These are phyloP conservation scores for Botryobasidium botryosum DNA, from an alignment of 768 basidiomycete genomes.

Conservation along the genomic window DNA sequence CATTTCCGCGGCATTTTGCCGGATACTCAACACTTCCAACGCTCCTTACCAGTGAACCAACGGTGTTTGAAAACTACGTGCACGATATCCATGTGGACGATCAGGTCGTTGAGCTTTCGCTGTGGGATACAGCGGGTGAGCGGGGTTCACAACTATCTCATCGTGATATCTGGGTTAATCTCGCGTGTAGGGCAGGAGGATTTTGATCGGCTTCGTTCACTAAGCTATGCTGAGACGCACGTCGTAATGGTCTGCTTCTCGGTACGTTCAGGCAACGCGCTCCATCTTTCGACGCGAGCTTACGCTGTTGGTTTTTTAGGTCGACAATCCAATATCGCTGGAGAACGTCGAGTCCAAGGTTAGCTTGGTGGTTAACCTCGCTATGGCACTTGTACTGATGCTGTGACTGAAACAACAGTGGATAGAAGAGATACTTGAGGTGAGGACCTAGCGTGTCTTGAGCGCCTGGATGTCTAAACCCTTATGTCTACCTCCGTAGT, in stretches of 20 bases:
- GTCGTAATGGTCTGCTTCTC: constrained; percentile 95
- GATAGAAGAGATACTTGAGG: constrained; percentile 63
- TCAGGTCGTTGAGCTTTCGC: constrained; percentile 70
- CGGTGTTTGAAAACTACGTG: constrained; percentile 96
- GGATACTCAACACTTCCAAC: constrained; percentile 3
- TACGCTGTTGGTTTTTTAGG: constrained; percentile 25
- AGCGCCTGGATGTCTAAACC: background rate
- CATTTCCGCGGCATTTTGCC: constrained; percentile 2
- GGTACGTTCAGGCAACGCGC: constrained; percentile 26
- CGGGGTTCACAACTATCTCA: too few species aligned
- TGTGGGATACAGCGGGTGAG: constrained; percentile 96
- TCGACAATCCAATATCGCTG: constrained; percentile 87
- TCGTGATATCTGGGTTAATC: background rate
- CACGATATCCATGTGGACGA: constrained; percentile 80
- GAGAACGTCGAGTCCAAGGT: constrained; percentile 95
- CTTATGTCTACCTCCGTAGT: constrained; percentile 31
- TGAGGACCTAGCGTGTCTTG: background rate
- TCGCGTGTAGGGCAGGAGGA: constrained; percentile 71
- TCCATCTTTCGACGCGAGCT: background rate
- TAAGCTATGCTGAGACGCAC: constrained; percentile 96
- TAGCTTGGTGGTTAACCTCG: too few species aligned
- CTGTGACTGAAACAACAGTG: constrained; percentile 35
- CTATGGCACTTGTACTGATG: constrained; percentile 2
- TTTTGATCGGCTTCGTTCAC: constrained; percentile 80
- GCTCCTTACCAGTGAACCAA: constrained; percentile 47